A percentile compares a stretch with the other conserved stretches of the same genome.
Evolutionary conservation across 2,329 filamentous ascomycete species (phyloP).

Genomic region (Arthrinium puccinioides): DNA sequence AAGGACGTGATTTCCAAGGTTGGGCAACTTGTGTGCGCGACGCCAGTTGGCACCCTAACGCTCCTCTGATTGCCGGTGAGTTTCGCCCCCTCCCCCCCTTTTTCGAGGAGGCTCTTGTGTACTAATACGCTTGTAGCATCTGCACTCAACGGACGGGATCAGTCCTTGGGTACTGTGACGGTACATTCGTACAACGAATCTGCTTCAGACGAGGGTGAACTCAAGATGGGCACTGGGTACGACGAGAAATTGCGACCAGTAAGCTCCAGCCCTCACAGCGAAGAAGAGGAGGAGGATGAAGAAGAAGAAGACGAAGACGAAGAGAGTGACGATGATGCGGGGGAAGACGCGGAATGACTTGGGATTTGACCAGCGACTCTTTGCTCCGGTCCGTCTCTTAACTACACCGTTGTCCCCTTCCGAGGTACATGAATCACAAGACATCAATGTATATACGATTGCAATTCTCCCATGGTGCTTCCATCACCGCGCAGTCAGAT

Average conservation of each 20-base stretch:
- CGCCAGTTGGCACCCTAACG: constrained; percentile 83
- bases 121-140: constrained; percentile 49
- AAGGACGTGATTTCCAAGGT: constrained; percentile 44
- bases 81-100: constrained; percentile 10
- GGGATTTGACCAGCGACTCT: no score
- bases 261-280: constrained; percentile 2
- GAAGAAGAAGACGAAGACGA: constrained; percentile 6
- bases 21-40: constrained; percentile 82
- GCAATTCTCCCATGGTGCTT: no score
- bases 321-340: not conserved
- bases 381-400: no score
- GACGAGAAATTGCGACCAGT: constrained; percentile 48
- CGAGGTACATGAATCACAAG: no score
- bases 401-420: no score
- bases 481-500: no score
- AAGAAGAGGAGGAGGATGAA: constrained; percentile 9
- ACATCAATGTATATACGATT: no score
- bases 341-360: no score
- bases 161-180: constrained; percentile 67
- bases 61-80: constrained; percentile 66
- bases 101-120: not conserved
- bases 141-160: constrained; percentile 72
- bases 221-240: constrained; percentile 51
- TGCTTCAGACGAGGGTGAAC: constrained; percentile 54
- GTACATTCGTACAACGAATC: constrained; percentile 72